Conservation (phyloP, 169 alveolate species). For the Amoebophrya sp. region DNA sequence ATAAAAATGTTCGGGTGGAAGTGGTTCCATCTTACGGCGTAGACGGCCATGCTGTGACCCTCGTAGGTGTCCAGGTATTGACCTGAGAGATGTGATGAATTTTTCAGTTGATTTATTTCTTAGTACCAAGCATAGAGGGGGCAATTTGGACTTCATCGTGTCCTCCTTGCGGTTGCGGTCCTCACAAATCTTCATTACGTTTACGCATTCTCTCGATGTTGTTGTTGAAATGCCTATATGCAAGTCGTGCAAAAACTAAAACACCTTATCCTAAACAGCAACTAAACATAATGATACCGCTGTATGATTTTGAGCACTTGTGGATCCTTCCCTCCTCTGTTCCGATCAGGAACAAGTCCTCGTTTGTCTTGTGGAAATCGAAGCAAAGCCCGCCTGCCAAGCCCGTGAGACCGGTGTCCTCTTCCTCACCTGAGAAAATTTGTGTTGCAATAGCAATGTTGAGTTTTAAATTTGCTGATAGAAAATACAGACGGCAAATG, state of each 20-base stretch:
- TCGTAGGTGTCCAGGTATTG: conserved; percentile 80
- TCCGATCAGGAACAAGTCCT: conserved; percentile 82
- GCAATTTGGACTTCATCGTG: no score
- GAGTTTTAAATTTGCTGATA: no score
- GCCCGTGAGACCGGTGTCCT: conserved; percentile 29
- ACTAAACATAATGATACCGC: not conserved
- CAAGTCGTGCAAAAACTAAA: not conserved
- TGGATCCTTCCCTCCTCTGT: conserved; percentile 90
- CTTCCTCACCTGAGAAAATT: not conserved
- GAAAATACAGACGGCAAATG: no score
- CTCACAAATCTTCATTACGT: no score
- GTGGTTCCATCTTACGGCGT: conserved; percentile 84
- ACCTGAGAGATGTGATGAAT: conserved; percentile 47
- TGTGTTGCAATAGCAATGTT: no score
- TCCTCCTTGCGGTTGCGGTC: no score
- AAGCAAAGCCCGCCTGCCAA: conserved; percentile 52
- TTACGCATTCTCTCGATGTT: no score
- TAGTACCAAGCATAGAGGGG: not conserved
- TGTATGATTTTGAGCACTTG: conserved; percentile 81
- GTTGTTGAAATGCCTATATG: no score
- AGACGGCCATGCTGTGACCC: conserved; percentile 88
- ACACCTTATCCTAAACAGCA: not conserved
- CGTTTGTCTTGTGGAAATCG: conserved; percentile 31
- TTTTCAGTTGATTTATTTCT: not conserved
- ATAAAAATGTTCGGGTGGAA: conserved; percentile 82